These are phyloP conservation scores for Neofusicoccum parvum DNA, from an alignment of 2,329 filamentous ascomycete species.

Conservation along the genomic window DNA sequence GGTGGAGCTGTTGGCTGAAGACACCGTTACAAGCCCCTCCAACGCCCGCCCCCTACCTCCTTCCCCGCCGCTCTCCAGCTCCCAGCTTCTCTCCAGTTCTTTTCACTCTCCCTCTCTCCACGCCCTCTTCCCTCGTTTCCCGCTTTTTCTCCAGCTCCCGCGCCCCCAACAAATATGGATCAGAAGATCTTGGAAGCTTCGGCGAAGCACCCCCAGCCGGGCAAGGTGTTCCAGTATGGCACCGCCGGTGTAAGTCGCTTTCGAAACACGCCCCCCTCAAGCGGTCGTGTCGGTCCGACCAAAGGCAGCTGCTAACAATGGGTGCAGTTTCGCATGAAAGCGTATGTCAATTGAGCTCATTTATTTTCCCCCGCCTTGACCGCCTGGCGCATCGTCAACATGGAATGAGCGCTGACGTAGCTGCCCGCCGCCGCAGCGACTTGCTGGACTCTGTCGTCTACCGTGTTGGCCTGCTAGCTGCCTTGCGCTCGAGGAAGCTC, in stretches of 20 bases:
- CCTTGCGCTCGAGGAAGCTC: slow-evolving; percentile 85
- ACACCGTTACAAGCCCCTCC: slow-evolving; percentile 16
- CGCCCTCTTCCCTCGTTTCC: slow-evolving; percentile 1
- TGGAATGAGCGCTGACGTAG: slow-evolving; percentile 36
- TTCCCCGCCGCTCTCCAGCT: slow-evolving; percentile 5
- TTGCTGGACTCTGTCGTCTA: slow-evolving; percentile 91
- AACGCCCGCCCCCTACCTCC: slow-evolving; percentile 16
- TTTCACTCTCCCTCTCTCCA: not conserved
- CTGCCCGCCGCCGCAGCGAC: slow-evolving; percentile 51
- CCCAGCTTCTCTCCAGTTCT: not conserved
- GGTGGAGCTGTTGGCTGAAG: slow-evolving; percentile 14
- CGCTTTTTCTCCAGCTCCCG: not conserved
- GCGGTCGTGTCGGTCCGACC: slow-evolving; percentile 26
- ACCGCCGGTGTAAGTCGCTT: slow-evolving; percentile 51
- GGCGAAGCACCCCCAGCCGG: slow-evolving; percentile 36
- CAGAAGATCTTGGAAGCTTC: slow-evolving; percentile 34
- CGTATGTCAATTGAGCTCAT: slow-evolving; percentile 50
- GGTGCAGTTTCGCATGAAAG: slow-evolving; percentile 68
- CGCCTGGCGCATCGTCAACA: slow-evolving; percentile 26
- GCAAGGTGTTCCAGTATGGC: slow-evolving; percentile 40
- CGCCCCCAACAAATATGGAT: slow-evolving; percentile 16
- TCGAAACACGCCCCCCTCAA: not conserved
- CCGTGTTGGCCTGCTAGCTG: slow-evolving; percentile 85
- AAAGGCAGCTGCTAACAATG: slow-evolving; percentile 16
- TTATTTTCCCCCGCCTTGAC: slow-evolving; percentile 26